A percentile compares a stretch with the other conserved stretches of the same genome.
Evolutionary conservation across 2,329 filamentous ascomycete genomes (phyloP).

Genomic region (Neofusicoccum ribis): DNA sequence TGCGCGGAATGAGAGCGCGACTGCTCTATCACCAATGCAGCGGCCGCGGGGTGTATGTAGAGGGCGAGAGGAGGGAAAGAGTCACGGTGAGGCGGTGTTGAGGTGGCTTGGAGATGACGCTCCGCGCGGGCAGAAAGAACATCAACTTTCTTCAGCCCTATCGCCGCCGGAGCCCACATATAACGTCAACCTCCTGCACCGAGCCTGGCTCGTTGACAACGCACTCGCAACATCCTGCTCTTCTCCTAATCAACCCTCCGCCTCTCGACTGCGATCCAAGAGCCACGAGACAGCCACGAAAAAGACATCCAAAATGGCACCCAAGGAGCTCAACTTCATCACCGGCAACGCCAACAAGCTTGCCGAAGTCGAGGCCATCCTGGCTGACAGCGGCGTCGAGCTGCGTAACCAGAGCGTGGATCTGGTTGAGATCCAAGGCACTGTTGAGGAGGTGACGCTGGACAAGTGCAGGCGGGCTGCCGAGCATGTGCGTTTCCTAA

Average conservation of each 20-base stretch:
- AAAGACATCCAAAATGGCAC: conserved; percentile 40
- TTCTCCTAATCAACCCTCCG: conserved; percentile 1
- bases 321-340: conserved; percentile 79
- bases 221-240: not conserved
- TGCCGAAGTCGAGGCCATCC: conserved; percentile 81
- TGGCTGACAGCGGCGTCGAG: conserved; percentile 68
- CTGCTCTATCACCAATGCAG: conserved; percentile 2
- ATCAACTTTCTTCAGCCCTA: conserved; percentile 17
- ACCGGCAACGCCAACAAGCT: conserved; percentile 96
- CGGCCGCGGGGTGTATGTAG: not conserved
- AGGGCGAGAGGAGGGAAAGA: not conserved
- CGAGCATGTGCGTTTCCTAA: conserved; percentile 59
- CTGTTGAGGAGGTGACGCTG: conserved; percentile 83
- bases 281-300: conserved; percentile 16
- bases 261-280: conserved; percentile 3
- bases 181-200: not conserved
- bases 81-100: conserved; percentile 11
- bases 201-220: not conserved
- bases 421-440: conserved; percentile 86
- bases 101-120: conserved; percentile 8
- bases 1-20: not conserved
- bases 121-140: not conserved
- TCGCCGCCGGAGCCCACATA: not conserved
- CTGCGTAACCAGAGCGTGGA: conserved; percentile 76
- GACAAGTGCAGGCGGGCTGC: conserved; percentile 87